Evolutionary conservation across 495 filamentous ascomycete species (phyloP), one percentile per base, ranked within the genome.

Genomic region (Copromyces sp.): DNA sequence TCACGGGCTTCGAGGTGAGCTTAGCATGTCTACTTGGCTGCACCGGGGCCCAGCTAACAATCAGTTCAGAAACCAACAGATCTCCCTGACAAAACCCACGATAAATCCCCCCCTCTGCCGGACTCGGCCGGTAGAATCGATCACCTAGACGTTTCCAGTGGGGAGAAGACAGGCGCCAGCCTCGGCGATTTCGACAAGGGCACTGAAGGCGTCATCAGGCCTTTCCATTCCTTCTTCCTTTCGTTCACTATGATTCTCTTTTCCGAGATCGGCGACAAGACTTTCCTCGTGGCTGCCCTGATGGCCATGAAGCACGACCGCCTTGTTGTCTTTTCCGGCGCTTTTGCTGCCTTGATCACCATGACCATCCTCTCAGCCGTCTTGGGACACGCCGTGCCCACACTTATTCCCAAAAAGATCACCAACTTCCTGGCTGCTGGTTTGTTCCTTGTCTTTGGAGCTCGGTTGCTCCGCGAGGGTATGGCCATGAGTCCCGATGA

Each of bases 221-320:
- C 94, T 0, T 86, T 97, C 70, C 95, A 99, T 81, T 98, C 95
- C 11, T 95, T 95, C 77, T 75, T 94, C 35, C 92, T 98, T 68
- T 95, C 95, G 9, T 89, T 97, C 70, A 93, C 94, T 72, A 98
- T 98, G 95, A 99, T 99, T 74, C 86, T 98, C 71, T 92, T 98
- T 76, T 98, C 95, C 74, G 95, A 99, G 80, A 90, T 99, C 79
- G 95, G 95, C 73, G 95, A 99, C 87, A 99, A 99, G 81, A 99
- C 95, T 0, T 99, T 99, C 83, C 86, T 99, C 47, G 93, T 99
- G 59, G 95, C 95, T 16, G 95, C 95, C 35, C 87, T 99, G 29
- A 99, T 99, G 95, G 95, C 95, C 2, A 99, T 99, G 95, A 93
- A 97, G 75, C 94, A 99, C 79, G 91, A 95, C 59, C 93, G 95